phyloP scores from a whole-genome alignment of 805 yeast species.

The Wickerhamomyces rabaulensis region DNA sequence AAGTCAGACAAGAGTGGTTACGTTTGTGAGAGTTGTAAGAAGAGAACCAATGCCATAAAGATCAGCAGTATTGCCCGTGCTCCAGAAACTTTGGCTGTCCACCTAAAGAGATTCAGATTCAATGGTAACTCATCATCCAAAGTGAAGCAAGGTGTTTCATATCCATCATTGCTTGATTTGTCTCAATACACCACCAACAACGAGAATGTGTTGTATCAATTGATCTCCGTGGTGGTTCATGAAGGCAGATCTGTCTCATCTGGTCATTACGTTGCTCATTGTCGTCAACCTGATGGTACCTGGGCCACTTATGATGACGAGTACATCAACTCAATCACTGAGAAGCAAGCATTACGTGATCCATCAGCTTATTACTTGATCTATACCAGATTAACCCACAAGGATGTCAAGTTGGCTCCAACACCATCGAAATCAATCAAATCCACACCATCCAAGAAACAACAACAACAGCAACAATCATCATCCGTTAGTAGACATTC shows the following conservation, averaged over 20 bases:
- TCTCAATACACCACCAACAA: conserved; percentile 50
- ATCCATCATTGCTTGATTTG: conserved; percentile 73
- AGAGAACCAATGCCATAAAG: conserved; percentile 72
- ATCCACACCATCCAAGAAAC: not conserved
- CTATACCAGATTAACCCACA: conserved; percentile 72
- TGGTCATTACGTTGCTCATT: conserved; percentile 90
- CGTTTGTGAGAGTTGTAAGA: conserved; percentile 80
- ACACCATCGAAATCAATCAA: not conserved
- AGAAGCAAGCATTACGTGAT: conserved; percentile 70
- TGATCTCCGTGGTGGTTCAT: conserved; percentile 83
- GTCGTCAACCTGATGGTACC: conserved; percentile 84
- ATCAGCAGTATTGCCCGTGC: conserved; percentile 69
- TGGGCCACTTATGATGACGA: conserved; percentile 98
- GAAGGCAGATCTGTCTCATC: conserved; percentile 90
- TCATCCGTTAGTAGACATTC: not conserved
- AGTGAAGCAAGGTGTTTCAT: conserved; percentile 80
- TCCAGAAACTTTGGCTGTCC: conserved; percentile 84
- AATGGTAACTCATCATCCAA: conserved; percentile 76
- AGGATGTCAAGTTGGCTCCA: conserved; percentile 23
- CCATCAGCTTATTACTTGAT: conserved; percentile 88
- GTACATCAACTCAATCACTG: conserved; percentile 66
- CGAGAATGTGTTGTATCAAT: conserved; percentile 56
- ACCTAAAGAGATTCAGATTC: conserved; percentile 87
- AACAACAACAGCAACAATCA: not conserved
- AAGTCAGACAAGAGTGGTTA: conserved; percentile 70